These are phyloP conservation scores for Crataegus laevigata DNA, from an alignment of 306 rosid genomes.

Conservation along the genomic window DNA sequence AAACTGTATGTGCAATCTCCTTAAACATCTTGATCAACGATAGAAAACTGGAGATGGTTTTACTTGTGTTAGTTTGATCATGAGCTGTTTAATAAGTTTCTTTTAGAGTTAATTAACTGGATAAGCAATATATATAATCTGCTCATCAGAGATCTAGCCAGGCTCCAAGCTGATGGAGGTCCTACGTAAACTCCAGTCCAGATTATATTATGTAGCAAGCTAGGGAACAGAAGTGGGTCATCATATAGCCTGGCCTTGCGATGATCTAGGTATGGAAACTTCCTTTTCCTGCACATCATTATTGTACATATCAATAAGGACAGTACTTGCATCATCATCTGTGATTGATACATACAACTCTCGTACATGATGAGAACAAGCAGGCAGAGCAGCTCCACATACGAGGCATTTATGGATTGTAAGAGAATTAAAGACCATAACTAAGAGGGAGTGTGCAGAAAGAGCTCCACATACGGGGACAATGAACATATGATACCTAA, in stretches of 20 bases:
- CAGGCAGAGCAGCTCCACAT: no score
- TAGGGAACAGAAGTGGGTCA: not conserved
- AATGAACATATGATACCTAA: no score
- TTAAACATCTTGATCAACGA: not conserved
- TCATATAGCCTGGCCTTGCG: not conserved
- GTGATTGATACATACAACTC: not conserved
- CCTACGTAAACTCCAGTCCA: no score
- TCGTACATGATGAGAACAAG: not conserved
- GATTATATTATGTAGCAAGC: not conserved
- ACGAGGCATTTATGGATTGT: no score
- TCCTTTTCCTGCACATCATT: not conserved
- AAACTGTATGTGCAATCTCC: not conserved
- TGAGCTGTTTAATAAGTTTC: not conserved
- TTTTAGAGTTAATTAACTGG: no score
- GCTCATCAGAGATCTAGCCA: not conserved
- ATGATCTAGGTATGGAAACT: not conserved
- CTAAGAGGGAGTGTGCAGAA: no score
- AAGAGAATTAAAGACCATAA: no score
- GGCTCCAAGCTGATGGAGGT: not conserved
- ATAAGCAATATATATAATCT: no score
- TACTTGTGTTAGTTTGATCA: not conserved
- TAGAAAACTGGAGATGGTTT: not conserved
- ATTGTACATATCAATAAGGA: not conserved
- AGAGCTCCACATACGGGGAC: no score
- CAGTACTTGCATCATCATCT: not conserved